A percentile compares a stretch with the other conserved stretches of the same genome.
Evolutionary conservation across 2,329 filamentous ascomycete species (phyloP).

Genomic region (Colletotrichum brevisporum): DNA sequence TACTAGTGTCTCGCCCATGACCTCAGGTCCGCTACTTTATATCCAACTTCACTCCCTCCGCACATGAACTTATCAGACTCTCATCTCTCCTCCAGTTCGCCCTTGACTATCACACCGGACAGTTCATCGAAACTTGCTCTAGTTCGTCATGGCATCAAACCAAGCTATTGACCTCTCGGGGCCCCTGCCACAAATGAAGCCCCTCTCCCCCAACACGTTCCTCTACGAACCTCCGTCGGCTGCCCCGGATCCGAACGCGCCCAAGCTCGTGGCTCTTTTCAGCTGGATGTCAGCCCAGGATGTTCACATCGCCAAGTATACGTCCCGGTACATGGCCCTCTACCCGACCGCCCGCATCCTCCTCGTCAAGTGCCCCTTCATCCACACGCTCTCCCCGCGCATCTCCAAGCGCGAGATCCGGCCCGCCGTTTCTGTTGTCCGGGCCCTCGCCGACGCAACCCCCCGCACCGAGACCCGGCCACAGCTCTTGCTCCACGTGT

Average conservation of each 20-base stretch:
- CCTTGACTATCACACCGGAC: neutral
- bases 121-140: neutral
- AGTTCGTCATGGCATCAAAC: slow-evolving; percentile 47
- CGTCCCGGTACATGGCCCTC: slow-evolving; percentile 57
- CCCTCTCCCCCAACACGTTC: slow-evolving; percentile 54
- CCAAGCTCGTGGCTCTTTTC: slow-evolving; percentile 63
- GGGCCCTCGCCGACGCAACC: slow-evolving; percentile 46
- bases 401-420: slow-evolving; percentile 51
- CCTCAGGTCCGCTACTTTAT: slow-evolving; percentile 27
- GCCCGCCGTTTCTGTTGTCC: slow-evolving; percentile 58
- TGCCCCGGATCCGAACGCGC: slow-evolving; percentile 44
- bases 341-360: slow-evolving; percentile 63
- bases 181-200: slow-evolving; percentile 54
- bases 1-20: slow-evolving; percentile 33
- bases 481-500: slow-evolving; percentile 62
- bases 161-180: slow-evolving; percentile 37
- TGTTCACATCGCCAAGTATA: slow-evolving; percentile 66
- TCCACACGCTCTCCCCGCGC: slow-evolving; percentile 52
- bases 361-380: slow-evolving; percentile 58
- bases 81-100: neutral
- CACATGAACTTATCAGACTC: neutral
- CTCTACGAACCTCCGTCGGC: slow-evolving; percentile 50
- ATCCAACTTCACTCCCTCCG: slow-evolving; percentile 22
- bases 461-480: slow-evolving; percentile 37
- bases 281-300: slow-evolving; percentile 68